A percentile compares a stretch with the other conserved stretches of the same genome.
Evolutionary conservation across 2,329 filamentous ascomycete genomes (phyloP).

Genomic region (Hypoxylon sp.): DNA sequence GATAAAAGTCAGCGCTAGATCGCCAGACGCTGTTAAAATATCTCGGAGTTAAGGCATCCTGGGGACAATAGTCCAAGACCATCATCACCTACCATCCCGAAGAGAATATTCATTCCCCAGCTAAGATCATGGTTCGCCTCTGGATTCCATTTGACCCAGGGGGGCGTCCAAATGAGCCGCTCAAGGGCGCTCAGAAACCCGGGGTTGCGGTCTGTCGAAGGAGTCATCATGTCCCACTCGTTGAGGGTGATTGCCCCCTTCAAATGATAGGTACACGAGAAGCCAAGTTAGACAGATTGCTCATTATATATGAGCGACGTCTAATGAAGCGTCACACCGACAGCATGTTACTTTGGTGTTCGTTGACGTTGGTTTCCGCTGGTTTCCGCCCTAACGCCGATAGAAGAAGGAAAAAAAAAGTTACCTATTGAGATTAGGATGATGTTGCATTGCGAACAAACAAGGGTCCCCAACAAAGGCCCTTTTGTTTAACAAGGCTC

Average conservation of each 20-base stretch:
- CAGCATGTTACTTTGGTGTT: conserved; percentile 4
- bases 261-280: not conserved
- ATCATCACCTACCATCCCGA: conserved; percentile 53
- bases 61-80: not conserved
- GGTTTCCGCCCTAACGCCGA: conserved; percentile 17
- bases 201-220: not conserved
- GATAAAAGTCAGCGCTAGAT: conserved; percentile 10
- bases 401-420: conserved; percentile 7
- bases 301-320: conserved; percentile 14
- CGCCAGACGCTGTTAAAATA: not conserved
- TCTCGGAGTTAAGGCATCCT: not conserved
- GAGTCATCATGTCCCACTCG: conserved; percentile 5
- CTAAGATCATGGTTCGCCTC: conserved; percentile 47
- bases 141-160: conserved; percentile 48
- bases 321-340: conserved; percentile 15
- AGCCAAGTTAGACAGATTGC: conserved; percentile 9
- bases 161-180: conserved; percentile 43
- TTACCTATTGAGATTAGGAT: conserved; percentile 7
- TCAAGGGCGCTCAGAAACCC: conserved; percentile 7
- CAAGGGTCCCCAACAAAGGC: not conserved
- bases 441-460: conserved; percentile 16
- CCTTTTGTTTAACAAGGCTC: not conserved
- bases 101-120: conserved; percentile 48
- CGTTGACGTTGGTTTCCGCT: conserved; percentile 24
- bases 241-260: not conserved